Conservation (phyloP, 371 early-diverging fungal species). For the Gilbertella persicaria region DNA sequence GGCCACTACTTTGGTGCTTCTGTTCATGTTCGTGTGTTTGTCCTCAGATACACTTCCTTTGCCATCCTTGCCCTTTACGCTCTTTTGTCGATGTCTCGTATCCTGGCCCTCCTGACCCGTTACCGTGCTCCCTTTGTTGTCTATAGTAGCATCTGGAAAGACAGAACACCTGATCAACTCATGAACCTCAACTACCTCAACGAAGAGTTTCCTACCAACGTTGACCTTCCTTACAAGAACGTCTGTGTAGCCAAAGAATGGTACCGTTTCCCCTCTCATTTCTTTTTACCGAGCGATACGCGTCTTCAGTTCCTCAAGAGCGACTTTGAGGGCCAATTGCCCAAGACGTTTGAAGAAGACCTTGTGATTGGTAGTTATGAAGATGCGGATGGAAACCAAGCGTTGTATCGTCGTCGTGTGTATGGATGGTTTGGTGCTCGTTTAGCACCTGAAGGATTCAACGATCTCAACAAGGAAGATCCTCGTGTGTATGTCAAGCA, state of each 20-base stretch:
- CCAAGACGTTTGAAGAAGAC: slow-evolving; percentile 62
- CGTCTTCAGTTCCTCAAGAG: slow-evolving; percentile 64
- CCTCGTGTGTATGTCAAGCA: slow-evolving; percentile 47
- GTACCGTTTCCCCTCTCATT: slow-evolving; percentile 92
- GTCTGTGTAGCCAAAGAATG: slow-evolving; percentile 94
- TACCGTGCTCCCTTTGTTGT: slow-evolving; percentile 71
- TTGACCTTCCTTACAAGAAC: slow-evolving; percentile 27
- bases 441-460: slow-evolving; percentile 59
- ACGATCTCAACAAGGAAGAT: slow-evolving; percentile 75
- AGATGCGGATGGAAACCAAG: slow-evolving; percentile 22
- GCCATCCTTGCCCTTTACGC: slow-evolving; percentile 41
- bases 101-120: slow-evolving; percentile 56
- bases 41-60: slow-evolving; percentile 38
- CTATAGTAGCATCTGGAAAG: slow-evolving; percentile 50
- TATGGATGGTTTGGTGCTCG: slow-evolving; percentile 49
- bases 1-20: slow-evolving; percentile 32
- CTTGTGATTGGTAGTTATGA: slow-evolving; percentile 23
- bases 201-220: slow-evolving; percentile 34
- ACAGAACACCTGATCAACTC: slow-evolving; percentile 32
- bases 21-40: slow-evolving; percentile 29
- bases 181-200: slow-evolving; percentile 35
- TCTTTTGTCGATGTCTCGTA: slow-evolving; percentile 64
- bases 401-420: slow-evolving; percentile 30
- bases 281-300: slow-evolving; percentile 75
- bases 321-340: slow-evolving; percentile 68